Evolutionary conservation across 1,284 basidiomycete species (phyloP).

Genomic region (Pascua guehoae): DNA sequence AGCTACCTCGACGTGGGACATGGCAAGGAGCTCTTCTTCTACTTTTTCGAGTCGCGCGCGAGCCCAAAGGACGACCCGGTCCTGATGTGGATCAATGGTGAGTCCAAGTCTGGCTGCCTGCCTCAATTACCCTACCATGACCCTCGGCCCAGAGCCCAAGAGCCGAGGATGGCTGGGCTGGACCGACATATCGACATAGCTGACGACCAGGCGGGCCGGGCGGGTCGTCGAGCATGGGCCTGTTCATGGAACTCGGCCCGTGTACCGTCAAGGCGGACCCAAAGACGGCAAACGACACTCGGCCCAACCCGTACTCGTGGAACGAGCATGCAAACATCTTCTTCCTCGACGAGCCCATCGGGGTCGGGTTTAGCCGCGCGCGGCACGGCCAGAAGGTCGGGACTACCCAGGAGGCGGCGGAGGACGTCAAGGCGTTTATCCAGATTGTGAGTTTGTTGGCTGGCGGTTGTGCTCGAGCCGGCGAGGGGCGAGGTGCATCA

Average conservation of each 20-base stretch:
- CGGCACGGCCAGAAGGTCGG: conserved; percentile 62
- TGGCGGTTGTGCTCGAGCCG: neutral
- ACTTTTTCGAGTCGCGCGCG: conserved; percentile 74
- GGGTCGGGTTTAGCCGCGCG: conserved; percentile 65
- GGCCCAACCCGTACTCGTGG: conserved; percentile 51
- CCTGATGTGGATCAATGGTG: conserved; percentile 49
- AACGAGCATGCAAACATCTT: conserved; percentile 47
- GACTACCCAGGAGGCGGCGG: conserved; percentile 65
- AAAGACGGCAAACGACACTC: conserved; percentile 44
- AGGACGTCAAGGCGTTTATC: conserved; percentile 67
- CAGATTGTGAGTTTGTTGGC: conserved; percentile 55
- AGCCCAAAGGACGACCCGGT: conserved; percentile 58
- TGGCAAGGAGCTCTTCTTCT: conserved; percentile 72
- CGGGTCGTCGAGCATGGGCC: conserved; percentile 51
- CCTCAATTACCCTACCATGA: neutral
- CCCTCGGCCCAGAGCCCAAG: no score
- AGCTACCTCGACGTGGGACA: conserved; percentile 62
- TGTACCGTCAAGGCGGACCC: conserved; percentile 44
- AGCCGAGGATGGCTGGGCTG: no score
- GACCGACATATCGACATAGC: no score
- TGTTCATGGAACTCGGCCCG: conserved; percentile 54
- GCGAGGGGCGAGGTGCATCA: no score
- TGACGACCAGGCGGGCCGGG: conserved; percentile 37
- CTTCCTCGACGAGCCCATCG: conserved; percentile 53
- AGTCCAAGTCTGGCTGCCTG: neutral